These are phyloP conservation scores for Lactarius sanguifluus DNA, from an alignment of 768 basidiomycete species.

Conservation along the genomic window DNA sequence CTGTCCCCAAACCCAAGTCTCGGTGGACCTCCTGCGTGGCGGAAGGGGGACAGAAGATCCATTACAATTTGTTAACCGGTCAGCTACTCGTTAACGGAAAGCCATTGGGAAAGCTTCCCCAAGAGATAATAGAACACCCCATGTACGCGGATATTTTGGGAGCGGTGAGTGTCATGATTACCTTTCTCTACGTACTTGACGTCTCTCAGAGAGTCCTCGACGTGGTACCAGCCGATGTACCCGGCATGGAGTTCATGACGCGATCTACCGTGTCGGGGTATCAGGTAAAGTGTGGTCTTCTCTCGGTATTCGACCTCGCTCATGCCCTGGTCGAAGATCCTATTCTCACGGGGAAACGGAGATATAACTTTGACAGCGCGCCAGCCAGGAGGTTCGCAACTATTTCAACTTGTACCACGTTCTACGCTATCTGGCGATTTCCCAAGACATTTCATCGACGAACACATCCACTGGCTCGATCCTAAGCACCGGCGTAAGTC, in stretches of 20 bases:
- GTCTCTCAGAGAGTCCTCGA: slow-evolving; percentile 10
- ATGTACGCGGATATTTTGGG: slow-evolving; percentile 42
- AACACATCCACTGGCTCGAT: slow-evolving; percentile 40
- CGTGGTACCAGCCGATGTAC: slow-evolving; percentile 12
- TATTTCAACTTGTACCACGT: slow-evolving; percentile 38
- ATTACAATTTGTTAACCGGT: slow-evolving; percentile 44
- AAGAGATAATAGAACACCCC: slow-evolving; percentile 35
- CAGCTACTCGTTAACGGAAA: slow-evolving; percentile 44
- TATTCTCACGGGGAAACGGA: neutral
- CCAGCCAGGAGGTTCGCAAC: slow-evolving; percentile 4
- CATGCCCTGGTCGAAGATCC: neutral
- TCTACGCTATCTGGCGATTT: slow-evolving; percentile 35
- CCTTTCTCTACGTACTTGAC: neutral
- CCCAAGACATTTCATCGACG: slow-evolving; percentile 35
- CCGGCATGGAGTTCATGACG: slow-evolving; percentile 20
- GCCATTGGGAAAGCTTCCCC: slow-evolving; percentile 41
- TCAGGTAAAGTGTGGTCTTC: neutral
- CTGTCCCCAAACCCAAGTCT: neutral
- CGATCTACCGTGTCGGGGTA: slow-evolving; percentile 9
- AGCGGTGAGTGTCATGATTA: slow-evolving; percentile 26
- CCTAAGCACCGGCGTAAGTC: slow-evolving; percentile 28
- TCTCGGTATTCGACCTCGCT: neutral
- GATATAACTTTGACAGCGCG: slow-evolving; percentile 7
- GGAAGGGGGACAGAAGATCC: slow-evolving; percentile 29
- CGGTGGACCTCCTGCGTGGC: slow-evolving; percentile 11